Conservation (phyloP, 2,329 filamentous ascomycete species). For the Pestalotiopsis sp. region DNA sequence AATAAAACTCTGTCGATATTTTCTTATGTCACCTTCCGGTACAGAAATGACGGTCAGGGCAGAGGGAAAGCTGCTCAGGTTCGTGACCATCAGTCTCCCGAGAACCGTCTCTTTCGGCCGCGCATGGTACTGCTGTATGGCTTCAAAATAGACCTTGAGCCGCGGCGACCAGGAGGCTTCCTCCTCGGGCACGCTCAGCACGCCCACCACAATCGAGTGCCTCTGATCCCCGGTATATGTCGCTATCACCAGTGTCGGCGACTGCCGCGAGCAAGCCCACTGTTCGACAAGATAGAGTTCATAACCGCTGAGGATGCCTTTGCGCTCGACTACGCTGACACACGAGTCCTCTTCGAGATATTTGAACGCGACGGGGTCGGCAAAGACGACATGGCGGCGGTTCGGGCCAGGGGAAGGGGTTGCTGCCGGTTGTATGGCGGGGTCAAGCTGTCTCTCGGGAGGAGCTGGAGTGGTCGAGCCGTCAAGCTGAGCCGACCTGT, state of each 20-base stretch:
- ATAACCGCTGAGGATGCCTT: conserved; percentile 75
- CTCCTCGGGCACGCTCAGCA: conserved; percentile 81
- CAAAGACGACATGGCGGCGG: conserved; percentile 55
- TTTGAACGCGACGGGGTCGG: conserved; percentile 61
- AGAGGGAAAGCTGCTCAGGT: conserved; percentile 88
- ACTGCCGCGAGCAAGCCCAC: conserved; percentile 91
- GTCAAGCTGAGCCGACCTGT: conserved; percentile 22
- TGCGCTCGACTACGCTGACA: conserved; percentile 74
- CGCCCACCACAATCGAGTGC: conserved; percentile 76
- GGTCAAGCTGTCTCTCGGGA: conserved; percentile 18
- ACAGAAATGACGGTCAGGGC: conserved; percentile 90
- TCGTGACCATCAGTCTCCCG: conserved; percentile 91
- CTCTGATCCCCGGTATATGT: conserved; percentile 89
- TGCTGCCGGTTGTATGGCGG: conserved; percentile 13
- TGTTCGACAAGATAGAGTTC: conserved; percentile 95
- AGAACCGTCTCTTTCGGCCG: conserved; percentile 79
- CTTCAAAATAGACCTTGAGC: conserved; percentile 82
- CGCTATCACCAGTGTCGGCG: conserved; percentile 88
- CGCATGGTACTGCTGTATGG: conserved; percentile 83
- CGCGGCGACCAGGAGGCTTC: conserved; percentile 79
- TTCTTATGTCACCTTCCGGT: conserved; percentile 81
- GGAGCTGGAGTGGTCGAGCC: conserved; percentile 23
- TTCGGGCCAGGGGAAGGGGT: conserved; percentile 28
- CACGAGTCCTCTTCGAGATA: conserved; percentile 86
- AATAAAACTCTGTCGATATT: conserved; percentile 82